phyloP scores from a whole-genome alignment of 129 eudicot species.

The Arctium minus region DNA sequence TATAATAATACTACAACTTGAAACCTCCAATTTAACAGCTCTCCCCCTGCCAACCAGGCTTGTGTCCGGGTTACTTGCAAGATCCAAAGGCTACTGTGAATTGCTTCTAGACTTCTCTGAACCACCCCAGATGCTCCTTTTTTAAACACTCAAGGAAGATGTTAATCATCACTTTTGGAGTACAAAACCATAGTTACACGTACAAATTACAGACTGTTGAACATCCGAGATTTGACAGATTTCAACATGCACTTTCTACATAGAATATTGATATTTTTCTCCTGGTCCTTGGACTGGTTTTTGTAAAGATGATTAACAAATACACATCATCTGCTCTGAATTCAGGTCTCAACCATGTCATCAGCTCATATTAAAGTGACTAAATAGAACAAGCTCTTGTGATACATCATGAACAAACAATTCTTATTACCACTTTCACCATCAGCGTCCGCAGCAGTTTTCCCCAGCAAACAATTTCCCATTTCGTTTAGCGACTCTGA shows the following conservation, averaged over 20 bases:
- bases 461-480: slow-evolving; percentile 79
- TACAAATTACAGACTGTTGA: not conserved
- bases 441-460: slow-evolving; percentile 50
- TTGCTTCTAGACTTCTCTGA: not conserved
- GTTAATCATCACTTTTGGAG: not conserved
- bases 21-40: not conserved
- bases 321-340: not conserved
- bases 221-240: not conserved
- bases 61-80: not conserved
- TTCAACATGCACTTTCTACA: not conserved
- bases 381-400: not conserved
- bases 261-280: not conserved
- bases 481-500: slow-evolving; percentile 84
- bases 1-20: not conserved
- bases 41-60: not conserved
- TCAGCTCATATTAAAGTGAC: not conserved
- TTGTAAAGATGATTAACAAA: not conserved
- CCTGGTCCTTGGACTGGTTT: not conserved
- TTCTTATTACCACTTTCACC: slow-evolving; percentile 70
- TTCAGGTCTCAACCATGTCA: not conserved
- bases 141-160: not conserved
- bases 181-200: not conserved
- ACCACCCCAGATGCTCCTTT: not conserved
- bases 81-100: not conserved
- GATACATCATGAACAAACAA: not conserved